phyloP scores from a whole-genome alignment of 768 basidiomycete species.

The Phaeotremella fagi region DNA sequence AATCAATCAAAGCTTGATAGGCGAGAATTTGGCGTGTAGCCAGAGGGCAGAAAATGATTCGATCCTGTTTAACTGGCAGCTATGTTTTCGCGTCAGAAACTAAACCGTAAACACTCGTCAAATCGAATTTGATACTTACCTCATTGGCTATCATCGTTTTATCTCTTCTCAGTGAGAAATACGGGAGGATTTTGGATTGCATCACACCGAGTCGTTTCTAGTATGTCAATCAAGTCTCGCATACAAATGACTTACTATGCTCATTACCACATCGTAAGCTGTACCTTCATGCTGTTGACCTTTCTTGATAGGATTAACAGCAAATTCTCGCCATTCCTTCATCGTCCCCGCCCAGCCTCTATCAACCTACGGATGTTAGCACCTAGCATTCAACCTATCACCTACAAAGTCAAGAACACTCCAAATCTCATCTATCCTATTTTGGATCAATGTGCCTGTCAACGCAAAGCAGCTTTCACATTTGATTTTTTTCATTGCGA shows the following conservation, averaged over 20 bases:
- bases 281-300: slow-evolving; percentile 44
- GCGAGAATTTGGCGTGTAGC: slow-evolving; percentile 64
- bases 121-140: slow-evolving; percentile 17
- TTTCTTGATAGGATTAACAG: slow-evolving; percentile 50
- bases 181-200: slow-evolving; percentile 65
- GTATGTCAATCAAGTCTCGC: background rate
- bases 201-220: slow-evolving; percentile 51
- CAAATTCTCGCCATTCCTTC: slow-evolving; percentile 70
- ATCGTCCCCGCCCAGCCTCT: slow-evolving; percentile 69
- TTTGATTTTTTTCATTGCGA: slow-evolving; percentile 65
- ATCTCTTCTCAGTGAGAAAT: slow-evolving; percentile 71
- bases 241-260: slow-evolving; percentile 24
- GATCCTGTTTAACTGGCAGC: slow-evolving; percentile 82
- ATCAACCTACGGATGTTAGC: slow-evolving; percentile 39
- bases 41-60: slow-evolving; percentile 90
- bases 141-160: slow-evolving; percentile 40
- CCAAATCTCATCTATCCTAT: slow-evolving; percentile 85
- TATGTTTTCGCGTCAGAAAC: slow-evolving; percentile 38
- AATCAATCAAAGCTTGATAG: slow-evolving; percentile 67
- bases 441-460: slow-evolving; percentile 80
- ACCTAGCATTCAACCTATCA: background rate
- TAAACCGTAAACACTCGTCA: background rate
- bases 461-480: slow-evolving; percentile 74
- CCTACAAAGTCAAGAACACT: slow-evolving; percentile 87
- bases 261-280: slow-evolving; percentile 27